Evolutionary conservation across 2,329 filamentous ascomycete species (phyloP), one percentile per base, ranked within the genome.

Genomic region (Zalaria obscura): DNA sequence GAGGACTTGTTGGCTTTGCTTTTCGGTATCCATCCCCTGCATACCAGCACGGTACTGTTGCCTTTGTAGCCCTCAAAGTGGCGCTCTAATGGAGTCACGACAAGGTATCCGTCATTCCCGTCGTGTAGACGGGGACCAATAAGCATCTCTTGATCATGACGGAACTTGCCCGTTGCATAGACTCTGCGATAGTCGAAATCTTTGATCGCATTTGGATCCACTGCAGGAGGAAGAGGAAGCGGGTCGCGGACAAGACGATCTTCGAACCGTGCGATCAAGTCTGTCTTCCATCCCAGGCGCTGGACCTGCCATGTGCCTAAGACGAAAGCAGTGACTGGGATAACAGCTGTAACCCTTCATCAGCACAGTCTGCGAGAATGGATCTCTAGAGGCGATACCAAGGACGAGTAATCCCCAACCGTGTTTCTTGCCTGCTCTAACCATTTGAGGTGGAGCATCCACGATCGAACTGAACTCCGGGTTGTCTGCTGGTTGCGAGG

Each of bases 251-350:
- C 74, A 31, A 98, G 73, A 4, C 89, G 83, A 67, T 98, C 88
- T 65, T 96, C 91, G 61, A 84, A 86, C 52, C 81, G 85, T 45
- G 89, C 86, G 46, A 98, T 79, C 8, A 98, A 71, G 36, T 93
- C 83, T 3, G 86, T 87, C 61, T 98, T 98, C 88, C 89, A 94
- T 44, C 80, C 77, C 1, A 98, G 75, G 7, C 91, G 82, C 60
- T 93, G 78, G 41, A 98, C 83, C 60, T 98, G 91, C 91, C 91
- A 98, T 48, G 85, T 85, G 27, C 91, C 91, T 10, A 98, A 78
- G 41, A 71, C 68, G 61, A 98, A 94, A 7, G 91, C 86, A 1
- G 88, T 95, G 45, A 94, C 64, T 38, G 91, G 91, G 54, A 98
- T 96, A 40, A 93, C 65, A 34, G 85, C 84, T 70, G 52, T 36